Conservation (phyloP, 1,284 basidiomycete genomes). For the Cryptococcus wingfieldii region DNA sequence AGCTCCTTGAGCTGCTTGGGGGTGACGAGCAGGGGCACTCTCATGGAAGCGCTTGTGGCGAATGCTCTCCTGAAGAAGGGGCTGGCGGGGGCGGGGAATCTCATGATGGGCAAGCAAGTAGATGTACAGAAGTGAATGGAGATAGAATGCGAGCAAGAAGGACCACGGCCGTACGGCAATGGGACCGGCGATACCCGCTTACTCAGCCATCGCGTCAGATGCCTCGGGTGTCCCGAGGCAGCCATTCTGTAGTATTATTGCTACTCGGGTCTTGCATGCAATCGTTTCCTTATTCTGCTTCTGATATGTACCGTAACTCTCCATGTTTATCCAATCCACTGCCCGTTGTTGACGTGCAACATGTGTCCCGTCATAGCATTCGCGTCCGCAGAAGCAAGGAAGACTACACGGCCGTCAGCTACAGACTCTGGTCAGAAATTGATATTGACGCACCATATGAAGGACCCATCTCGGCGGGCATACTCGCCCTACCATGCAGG, state of each 20-base stretch:
- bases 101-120: conserved; percentile 1
- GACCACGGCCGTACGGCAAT: accelerated
- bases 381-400: conserved; percentile 34
- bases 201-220: too few relatives aligned
- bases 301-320: too few relatives aligned
- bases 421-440: background rate
- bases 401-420: conserved; percentile 15
- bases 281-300: too few relatives aligned
- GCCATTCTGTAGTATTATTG: too few relatives aligned
- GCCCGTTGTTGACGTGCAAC: conserved; percentile 40
- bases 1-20: conserved; percentile 34
- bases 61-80: conserved; percentile 5
- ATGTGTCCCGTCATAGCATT: conserved; percentile 40
- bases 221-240: too few relatives aligned
- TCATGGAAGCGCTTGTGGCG: conserved; percentile 1
- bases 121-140: background rate
- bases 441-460: conserved; percentile 43
- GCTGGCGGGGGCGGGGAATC: conserved; percentile 6
- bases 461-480: conserved; percentile 58
- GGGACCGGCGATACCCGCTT: too few relatives aligned
- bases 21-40: conserved; percentile 36
- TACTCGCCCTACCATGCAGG: conserved; percentile 55
- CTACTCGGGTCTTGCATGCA: too few relatives aligned
- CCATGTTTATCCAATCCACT: conserved; percentile 34
- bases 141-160: too few relatives aligned